A percentile compares a stretch with the other conserved stretches of the same genome.
phyloP scores from a whole-genome alignment of 768 basidiomycete genomes.

The Suillus lakei region DNA sequence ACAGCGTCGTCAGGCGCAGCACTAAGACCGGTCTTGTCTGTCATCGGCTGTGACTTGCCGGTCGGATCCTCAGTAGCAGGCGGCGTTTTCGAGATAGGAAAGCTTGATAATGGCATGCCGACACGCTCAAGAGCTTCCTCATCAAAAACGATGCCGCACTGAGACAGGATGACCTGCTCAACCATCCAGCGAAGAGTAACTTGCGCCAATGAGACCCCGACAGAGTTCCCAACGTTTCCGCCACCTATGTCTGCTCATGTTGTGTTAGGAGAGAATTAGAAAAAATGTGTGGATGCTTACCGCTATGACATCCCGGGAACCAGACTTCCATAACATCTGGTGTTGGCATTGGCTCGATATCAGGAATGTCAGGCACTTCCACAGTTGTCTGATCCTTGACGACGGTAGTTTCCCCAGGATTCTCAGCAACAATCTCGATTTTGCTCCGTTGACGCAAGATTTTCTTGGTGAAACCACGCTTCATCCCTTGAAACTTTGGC shows the following conservation, averaged over 20 bases:
- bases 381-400: conserved; percentile 1
- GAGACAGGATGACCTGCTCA: conserved; percentile 58
- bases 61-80: not conserved
- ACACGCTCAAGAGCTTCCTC: conserved; percentile 47
- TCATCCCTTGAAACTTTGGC: not conserved
- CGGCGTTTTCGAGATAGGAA: conserved; percentile 18
- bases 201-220: conserved; percentile 50
- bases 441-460: not conserved
- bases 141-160: conserved; percentile 68
- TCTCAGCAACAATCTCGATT: not conserved
- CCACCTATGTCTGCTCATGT: conserved; percentile 68
- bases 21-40: not conserved
- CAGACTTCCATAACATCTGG: conserved; percentile 78
- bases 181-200: conserved; percentile 83
- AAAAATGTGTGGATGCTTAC: conserved; percentile 42
- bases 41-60: not conserved
- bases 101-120: conserved; percentile 33
- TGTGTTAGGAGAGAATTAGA: not conserved
- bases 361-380: not conserved
- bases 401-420: not conserved
- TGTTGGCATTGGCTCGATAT: not conserved
- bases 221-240: conserved; percentile 52
- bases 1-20: not conserved
- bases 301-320: conserved; percentile 76
- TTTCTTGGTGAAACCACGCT: not conserved